phyloP scores from a whole-genome alignment of 768 basidiomycete genomes.

The Solioccasus polychromus region DNA sequence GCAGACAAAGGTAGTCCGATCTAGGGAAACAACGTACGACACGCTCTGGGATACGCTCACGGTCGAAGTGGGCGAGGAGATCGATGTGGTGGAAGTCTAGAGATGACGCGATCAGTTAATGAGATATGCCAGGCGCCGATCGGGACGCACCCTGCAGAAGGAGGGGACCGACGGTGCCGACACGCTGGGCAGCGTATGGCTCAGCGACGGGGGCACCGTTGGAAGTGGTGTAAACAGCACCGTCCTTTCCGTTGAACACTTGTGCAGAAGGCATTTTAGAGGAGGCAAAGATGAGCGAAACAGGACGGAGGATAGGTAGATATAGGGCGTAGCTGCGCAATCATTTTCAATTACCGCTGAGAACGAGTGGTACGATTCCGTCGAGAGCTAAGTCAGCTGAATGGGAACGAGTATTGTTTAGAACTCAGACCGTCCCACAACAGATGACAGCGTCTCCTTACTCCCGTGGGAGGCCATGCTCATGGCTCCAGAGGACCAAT shows the following conservation, averaged over 20 bases:
- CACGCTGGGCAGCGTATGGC: slow-evolving; percentile 77
- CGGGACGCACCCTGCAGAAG: slow-evolving; percentile 72
- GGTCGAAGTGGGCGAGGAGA: slow-evolving; percentile 87
- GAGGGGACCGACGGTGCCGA: slow-evolving; percentile 76
- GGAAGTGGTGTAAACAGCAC: slow-evolving; percentile 78
- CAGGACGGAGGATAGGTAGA: not conserved
- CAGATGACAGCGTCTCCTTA: not conserved
- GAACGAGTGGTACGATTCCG: slow-evolving; percentile 14
- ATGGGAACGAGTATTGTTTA: slow-evolving; percentile 5
- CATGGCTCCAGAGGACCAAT: not conserved
- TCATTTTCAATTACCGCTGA: slow-evolving; percentile 29
- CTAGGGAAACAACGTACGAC: slow-evolving; percentile 49
- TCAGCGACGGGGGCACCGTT: slow-evolving; percentile 74
- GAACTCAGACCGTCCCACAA: slow-evolving; percentile 15
- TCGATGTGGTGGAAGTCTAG: slow-evolving; percentile 88
- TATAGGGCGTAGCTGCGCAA: slow-evolving; percentile 8
- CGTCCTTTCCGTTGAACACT: slow-evolving; percentile 52
- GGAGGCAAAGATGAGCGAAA: slow-evolving; percentile 3
- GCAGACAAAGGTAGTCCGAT: not conserved
- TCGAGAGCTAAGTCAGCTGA: slow-evolving; percentile 2
- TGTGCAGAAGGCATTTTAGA: slow-evolving; percentile 62
- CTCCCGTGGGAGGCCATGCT: too few species aligned
- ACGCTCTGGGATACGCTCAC: slow-evolving; percentile 95
- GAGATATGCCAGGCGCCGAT: not conserved
- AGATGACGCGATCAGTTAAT: slow-evolving; percentile 13